A percentile compares a stretch with the other conserved stretches of the same genome.
Conservation (phyloP, 352 stramenopile genomes). For the Pythium rishiriense region DNA sequence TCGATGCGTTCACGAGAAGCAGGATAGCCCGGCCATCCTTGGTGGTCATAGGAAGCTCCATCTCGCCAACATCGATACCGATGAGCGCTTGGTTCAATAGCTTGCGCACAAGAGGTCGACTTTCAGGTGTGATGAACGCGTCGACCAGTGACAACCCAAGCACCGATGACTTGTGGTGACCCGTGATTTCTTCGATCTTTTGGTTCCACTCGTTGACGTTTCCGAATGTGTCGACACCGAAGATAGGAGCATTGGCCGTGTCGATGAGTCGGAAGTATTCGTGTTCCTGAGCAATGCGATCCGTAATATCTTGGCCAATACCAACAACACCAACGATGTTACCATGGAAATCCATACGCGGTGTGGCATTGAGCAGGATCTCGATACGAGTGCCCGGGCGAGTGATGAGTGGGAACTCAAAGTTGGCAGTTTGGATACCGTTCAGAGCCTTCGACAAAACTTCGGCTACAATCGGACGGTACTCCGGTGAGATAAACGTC, state of each 20-base stretch:
- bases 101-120: constrained; percentile 63
- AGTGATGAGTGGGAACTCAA: constrained; percentile 88
- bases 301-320: constrained; percentile 84
- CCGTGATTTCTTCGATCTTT: constrained; percentile 86
- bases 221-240: constrained; percentile 81
- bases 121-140: constrained; percentile 78
- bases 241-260: constrained; percentile 82
- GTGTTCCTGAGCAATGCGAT: constrained; percentile 70
- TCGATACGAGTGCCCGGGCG: constrained; percentile 54
- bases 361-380: constrained; percentile 78
- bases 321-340: constrained; percentile 86
- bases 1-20: constrained; percentile 79
- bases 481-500: constrained; percentile 83
- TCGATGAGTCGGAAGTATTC: constrained; percentile 79
- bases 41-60: constrained; percentile 85
- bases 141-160: constrained; percentile 74
- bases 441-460: constrained; percentile 74
- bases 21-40: constrained; percentile 68
- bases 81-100: constrained; percentile 80
- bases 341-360: constrained; percentile 62
- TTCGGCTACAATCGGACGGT: constrained; percentile 61
- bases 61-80: constrained; percentile 87
- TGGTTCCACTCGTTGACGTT: constrained; percentile 88
- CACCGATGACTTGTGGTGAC: constrained; percentile 71
- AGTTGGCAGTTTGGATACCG: constrained; percentile 84